A percentile compares a stretch with the other conserved stretches of the same genome.
These are phyloP conservation scores for Prunus persica DNA, from an alignment of 306 rosid species.

Conservation along the genomic window Prunus_persica_NCBIv2 NC_034012.1:8082501-8083000, in stretches of 20 bases:
- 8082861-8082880: too few species aligned
- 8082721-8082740: not conserved
- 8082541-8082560: slow-evolving; percentile 12
- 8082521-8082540: slow-evolving; percentile 11
- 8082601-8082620: slow-evolving; percentile 5
- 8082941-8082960: not conserved
- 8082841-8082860: not conserved
- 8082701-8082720: not conserved
- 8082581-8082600: slow-evolving; percentile 6
- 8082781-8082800: slow-evolving; percentile 32
- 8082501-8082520: not conserved
- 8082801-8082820: slow-evolving; percentile 31
- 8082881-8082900: not conserved
- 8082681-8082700: not conserved
- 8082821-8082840: slow-evolving; percentile 30
- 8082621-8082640: not conserved
- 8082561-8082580: not conserved
- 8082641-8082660: not conserved
- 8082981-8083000: not conserved
- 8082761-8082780: slow-evolving; percentile 38
- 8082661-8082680: not conserved
- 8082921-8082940: not conserved
- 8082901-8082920: not conserved
- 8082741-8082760: not conserved
- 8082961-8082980: not conserved